Base-by-base conservation (phyloP, 2,329 filamentous ascomycete genomes). In the Lomentospora prolificans region DNA sequence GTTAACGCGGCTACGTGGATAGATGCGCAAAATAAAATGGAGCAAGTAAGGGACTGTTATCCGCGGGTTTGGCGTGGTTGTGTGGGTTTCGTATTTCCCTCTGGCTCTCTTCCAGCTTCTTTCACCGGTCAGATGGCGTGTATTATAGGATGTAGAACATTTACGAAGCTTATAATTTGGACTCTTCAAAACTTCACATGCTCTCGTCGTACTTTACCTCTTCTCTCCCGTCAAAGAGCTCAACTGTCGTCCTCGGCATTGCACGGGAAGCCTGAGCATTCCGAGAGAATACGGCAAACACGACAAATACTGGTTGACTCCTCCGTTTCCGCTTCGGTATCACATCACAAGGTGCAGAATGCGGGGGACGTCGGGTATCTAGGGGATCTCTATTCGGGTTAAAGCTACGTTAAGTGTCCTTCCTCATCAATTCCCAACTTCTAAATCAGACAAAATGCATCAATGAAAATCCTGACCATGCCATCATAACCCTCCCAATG, bases 341-440 rank as follows among this genome's bases (percentile, higher is more conserved):
- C 28, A 28, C 24, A 19, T 51, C 25, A 28, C 27, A 30, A 17
- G 19, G 28, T 19, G 30, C 50, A n/a, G 6, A 5, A 50, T 8
- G 19, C 46, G 14, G 3, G 28, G 24, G 24, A 31, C 28, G 5
- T 17, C 19, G 36, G 52, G 52, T 54, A 54, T 54, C 52, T 54
- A 54, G 44, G 22, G 19, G 28, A 28, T 46, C 41, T 54, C 52
- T 54, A 54, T 54, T 54, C 25, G 14, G 36, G 41, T 25, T 54
- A 30, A 28, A 27, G 17, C n/a, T 25, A 30, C 28, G 24, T 19
- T 17, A 27, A 17, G 24, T 3, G 27, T 10, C 46, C 17, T 44
- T 17, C 24, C 17, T 10, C 48, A 25, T 51, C 48, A n/a, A 51
- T 48, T 25, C 10, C 44, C 44, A 48, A 48, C 22, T 27, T 48